Percentiles rank a stretch among this genome's conserved stretches.
Conservation (phyloP, 805 yeast genomes). For the Nakazawaea ernobii region DNA sequence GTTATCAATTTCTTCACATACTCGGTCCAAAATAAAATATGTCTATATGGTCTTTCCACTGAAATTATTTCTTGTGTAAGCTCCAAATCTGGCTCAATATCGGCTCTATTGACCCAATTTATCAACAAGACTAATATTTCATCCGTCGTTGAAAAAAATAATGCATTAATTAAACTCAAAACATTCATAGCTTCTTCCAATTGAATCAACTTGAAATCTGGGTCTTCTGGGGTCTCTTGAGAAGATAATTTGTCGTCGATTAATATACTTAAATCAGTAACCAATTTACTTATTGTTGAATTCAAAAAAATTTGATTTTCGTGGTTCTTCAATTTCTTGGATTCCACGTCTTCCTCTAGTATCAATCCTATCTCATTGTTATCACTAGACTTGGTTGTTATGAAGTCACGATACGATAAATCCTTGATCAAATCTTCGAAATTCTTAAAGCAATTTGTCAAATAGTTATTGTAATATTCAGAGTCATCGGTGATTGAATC, state of each 20-base stretch:
- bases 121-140: slow-evolving; percentile 38
- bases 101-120: slow-evolving; percentile 66
- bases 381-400: slow-evolving; percentile 14
- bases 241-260: slow-evolving; percentile 22
- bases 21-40: slow-evolving; percentile 56
- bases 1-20: slow-evolving; percentile 49
- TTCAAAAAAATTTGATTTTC: slow-evolving; percentile 29
- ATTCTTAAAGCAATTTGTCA: slow-evolving; percentile 44
- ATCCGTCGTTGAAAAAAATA: slow-evolving; percentile 38
- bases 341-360: slow-evolving; percentile 28
- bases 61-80: slow-evolving; percentile 39
- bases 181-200: slow-evolving; percentile 42
- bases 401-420: slow-evolving; percentile 31
- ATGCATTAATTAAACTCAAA: slow-evolving; percentile 52
- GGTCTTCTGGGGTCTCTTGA: slow-evolving; percentile 11
- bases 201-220: slow-evolving; percentile 18
- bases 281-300: slow-evolving; percentile 16
- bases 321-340: slow-evolving; percentile 29
- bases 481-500: slow-evolving; percentile 35
- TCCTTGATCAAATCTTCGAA: slow-evolving; percentile 46
- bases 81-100: slow-evolving; percentile 56
- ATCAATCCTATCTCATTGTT: slow-evolving; percentile 25
- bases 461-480: slow-evolving; percentile 37
- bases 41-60: slow-evolving; percentile 39
- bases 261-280: slow-evolving; percentile 24